Base-by-base conservation (phyloP, 164 flowering plant species). In the Annona squamosa region DNA sequence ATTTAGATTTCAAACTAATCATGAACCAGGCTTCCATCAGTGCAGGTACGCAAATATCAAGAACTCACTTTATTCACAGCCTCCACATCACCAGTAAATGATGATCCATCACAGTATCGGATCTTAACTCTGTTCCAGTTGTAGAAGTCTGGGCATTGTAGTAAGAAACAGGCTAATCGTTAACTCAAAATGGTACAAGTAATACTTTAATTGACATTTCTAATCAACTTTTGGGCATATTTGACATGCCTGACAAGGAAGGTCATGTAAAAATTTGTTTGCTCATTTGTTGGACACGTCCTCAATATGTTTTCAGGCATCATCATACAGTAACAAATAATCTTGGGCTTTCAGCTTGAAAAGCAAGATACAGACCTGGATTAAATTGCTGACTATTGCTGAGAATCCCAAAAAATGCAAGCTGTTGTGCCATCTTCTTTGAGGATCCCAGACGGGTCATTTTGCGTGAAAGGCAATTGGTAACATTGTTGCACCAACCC, bases 401-500 rank as follows among this genome's bases (percentile, higher is more conserved):
- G 63, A 93, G 70, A 9, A 96, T 85, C 37, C 97, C 99, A 4
- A 97, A 87, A 81, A 96, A 96, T 4, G 86, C 83, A 75, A 88
- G 4, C 68, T 75, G 68, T 69, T 76, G 79, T 0, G 13, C 84
- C 99, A 96, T 96, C 64, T 74, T 46, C 74, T 79, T 85, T 0
- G 99, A 93, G 18, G 99, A 93, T 48, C 99, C 99, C 67, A 89
- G 81, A 9, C 85, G 89, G 18, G 78, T 86, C 37, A 72, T 72
- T 77, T 74, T 91, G 1, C 97, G 89, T 0, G 43, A 77, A 63
- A 88, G 84, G 76, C 99, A 95, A 79, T 74, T 81, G 4, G 91
- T 82, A 13, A 81, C 87, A 80, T 91, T 88, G 79, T 93, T 87
- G 85, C 99, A 95, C 99, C 99, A 95, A 65, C 92, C 99, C 75